Conservation (phyloP, 352 stramenopile species). For the Phytopythium sindhum region DNA sequence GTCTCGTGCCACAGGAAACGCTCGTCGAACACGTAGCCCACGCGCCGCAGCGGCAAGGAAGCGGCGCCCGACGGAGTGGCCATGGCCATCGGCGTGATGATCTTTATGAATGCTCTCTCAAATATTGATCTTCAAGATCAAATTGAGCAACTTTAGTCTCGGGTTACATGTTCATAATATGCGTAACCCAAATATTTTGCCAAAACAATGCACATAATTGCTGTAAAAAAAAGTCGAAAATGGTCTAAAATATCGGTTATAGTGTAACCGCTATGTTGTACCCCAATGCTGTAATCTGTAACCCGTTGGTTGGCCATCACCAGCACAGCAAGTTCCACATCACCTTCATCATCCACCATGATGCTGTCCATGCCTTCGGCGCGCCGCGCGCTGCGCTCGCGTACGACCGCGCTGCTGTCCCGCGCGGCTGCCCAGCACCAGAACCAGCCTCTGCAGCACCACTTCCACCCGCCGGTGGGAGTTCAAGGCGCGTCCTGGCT, state of each 20-base stretch:
- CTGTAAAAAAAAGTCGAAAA: no score
- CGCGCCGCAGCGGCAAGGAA: background rate
- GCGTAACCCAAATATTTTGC: no score
- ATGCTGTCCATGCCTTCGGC: background rate
- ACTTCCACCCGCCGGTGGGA: background rate
- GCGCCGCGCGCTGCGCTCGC: conserved; percentile 2
- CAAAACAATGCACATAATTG: no score
- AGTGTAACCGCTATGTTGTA: no score
- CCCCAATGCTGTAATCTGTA: background rate
- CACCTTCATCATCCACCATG: background rate
- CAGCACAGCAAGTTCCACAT: background rate
- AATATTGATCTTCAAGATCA: no score
- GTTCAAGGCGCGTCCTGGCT: background rate
- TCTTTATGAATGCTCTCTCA: no score
- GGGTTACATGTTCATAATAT: no score
- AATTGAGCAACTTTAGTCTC: no score
- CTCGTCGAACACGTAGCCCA: conserved; percentile 85
- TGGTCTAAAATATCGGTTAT: no score
- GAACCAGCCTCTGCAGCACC: background rate
- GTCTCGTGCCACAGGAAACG: conserved; percentile 74
- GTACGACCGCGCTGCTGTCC: background rate
- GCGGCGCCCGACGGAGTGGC: background rate
- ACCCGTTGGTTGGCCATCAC: background rate
- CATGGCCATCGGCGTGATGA: background rate
- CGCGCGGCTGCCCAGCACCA: background rate